Conservation (phyloP, 495 filamentous ascomycete genomes). For the Penicillium diatomitis region DNA sequence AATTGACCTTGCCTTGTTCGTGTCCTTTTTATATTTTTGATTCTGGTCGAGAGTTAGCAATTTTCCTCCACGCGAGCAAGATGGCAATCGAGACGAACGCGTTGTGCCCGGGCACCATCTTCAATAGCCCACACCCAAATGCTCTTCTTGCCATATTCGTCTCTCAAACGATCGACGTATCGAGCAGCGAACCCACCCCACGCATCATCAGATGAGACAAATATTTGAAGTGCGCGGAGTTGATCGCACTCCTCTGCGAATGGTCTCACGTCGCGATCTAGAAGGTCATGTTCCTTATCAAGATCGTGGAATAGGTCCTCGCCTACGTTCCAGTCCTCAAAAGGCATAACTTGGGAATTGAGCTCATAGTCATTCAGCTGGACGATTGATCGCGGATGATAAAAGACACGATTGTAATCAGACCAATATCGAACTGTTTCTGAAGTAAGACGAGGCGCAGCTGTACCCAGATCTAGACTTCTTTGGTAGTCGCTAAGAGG, state of each 20-base stretch:
- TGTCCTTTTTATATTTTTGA: conserved; percentile 44
- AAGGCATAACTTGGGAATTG: conserved; percentile 65
- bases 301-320: conserved; percentile 74
- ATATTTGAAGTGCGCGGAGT: conserved; percentile 77
- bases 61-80: background rate
- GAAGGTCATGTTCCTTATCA: conserved; percentile 75
- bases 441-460: conserved; percentile 51
- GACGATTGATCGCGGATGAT: conserved; percentile 80
- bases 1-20: conserved; percentile 63
- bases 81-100: conserved; percentile 34
- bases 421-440: conserved; percentile 86
- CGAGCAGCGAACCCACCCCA: conserved; percentile 82
- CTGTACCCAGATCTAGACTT: conserved; percentile 60
- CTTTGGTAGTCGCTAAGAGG: conserved; percentile 63
- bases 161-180: conserved; percentile 73
- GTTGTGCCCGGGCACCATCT: conserved; percentile 45
- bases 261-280: conserved; percentile 78
- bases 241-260: conserved; percentile 92
- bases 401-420: conserved; percentile 85
- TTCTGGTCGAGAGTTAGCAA: conserved; percentile 4
- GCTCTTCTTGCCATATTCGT: conserved; percentile 81
- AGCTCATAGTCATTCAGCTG: conserved; percentile 85
- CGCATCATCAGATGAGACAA: conserved; percentile 73
- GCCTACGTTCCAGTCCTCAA: conserved; percentile 71
- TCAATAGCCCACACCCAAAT: conserved; percentile 84